These are phyloP conservation scores for Beta macrorhiza DNA, from an alignment of 179 eudicot genomes.

Conservation along the genomic window DNA sequence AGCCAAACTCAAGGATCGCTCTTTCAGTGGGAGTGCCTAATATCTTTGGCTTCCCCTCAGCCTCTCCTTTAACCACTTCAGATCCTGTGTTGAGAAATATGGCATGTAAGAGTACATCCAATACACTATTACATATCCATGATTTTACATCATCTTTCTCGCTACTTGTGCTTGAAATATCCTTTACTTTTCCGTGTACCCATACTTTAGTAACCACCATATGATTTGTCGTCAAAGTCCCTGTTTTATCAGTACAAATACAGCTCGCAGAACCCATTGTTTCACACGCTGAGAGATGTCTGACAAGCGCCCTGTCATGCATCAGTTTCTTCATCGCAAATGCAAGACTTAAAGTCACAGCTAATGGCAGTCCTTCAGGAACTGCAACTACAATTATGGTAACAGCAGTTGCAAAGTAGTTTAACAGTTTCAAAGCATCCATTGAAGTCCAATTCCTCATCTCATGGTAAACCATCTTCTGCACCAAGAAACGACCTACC, in stretches of 20 bases:
- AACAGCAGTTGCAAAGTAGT: slow-evolving; percentile 78
- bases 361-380: slow-evolving; percentile 86
- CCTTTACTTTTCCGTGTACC: slow-evolving; percentile 48
- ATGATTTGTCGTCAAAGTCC: slow-evolving; percentile 84
- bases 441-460: slow-evolving; percentile 45
- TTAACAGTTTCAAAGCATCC: slow-evolving; percentile 53
- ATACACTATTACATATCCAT: slow-evolving; percentile 34
- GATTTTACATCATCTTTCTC: slow-evolving; percentile 28
- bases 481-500: slow-evolving; percentile 40
- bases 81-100: slow-evolving; percentile 59
- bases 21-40: slow-evolving; percentile 82
- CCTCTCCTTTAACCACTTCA: slow-evolving; percentile 59
- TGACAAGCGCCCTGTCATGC: slow-evolving; percentile 72
- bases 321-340: slow-evolving; percentile 86
- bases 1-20: slow-evolving; percentile 73
- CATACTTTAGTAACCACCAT: slow-evolving; percentile 77
- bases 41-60: slow-evolving; percentile 43
- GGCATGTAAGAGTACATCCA: slow-evolving; percentile 41
- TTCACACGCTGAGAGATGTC: slow-evolving; percentile 86
- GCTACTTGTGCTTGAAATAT: slow-evolving; percentile 21
- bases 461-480: slow-evolving; percentile 37
- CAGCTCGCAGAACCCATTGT: slow-evolving; percentile 92
- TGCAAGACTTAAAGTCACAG: slow-evolving; percentile 84
- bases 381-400: slow-evolving; percentile 87
- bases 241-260: slow-evolving; percentile 86